These are phyloP conservation scores for Ceratocystis variospora DNA, from an alignment of 2,329 filamentous ascomycete species.

Conservation along the genomic window DNA sequence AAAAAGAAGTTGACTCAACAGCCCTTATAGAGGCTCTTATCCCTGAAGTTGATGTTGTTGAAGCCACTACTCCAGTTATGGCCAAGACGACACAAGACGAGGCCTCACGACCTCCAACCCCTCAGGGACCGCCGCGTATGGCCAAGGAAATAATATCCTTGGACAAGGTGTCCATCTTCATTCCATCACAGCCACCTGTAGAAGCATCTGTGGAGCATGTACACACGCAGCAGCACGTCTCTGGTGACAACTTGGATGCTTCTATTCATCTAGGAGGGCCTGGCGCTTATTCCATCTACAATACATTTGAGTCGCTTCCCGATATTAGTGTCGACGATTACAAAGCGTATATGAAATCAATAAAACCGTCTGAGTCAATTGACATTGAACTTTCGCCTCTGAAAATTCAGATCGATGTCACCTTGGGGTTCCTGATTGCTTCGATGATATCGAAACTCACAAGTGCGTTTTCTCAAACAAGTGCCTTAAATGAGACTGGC, in stretches of 20 bases:
- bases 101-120: conserved; percentile 4
- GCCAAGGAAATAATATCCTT: conserved; percentile 17
- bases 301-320: conserved; percentile 14
- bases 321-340: conserved; percentile 8
- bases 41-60: not conserved
- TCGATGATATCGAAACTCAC: conserved; percentile 39
- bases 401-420: conserved; percentile 41
- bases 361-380: conserved; percentile 26
- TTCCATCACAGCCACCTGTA: conserved; percentile 12
- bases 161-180: conserved; percentile 16
- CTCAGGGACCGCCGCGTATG: conserved; percentile 8
- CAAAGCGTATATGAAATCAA: conserved; percentile 21
- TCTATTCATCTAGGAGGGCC: conserved; percentile 10
- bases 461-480: conserved; percentile 28
- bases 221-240: not conserved
- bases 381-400: conserved; percentile 41
- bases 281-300: conserved; percentile 16
- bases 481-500: conserved; percentile 21
- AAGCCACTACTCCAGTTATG: not conserved
- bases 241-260: not conserved
- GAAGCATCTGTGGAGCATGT: not conserved
- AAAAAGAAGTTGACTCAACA: not conserved
- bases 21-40: not conserved
- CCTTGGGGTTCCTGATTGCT: conserved; percentile 41
- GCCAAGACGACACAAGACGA: conserved; percentile 3